phyloP scores from a whole-genome alignment of 106 monocot genomes.

The Ottelia alismoides region DNA sequence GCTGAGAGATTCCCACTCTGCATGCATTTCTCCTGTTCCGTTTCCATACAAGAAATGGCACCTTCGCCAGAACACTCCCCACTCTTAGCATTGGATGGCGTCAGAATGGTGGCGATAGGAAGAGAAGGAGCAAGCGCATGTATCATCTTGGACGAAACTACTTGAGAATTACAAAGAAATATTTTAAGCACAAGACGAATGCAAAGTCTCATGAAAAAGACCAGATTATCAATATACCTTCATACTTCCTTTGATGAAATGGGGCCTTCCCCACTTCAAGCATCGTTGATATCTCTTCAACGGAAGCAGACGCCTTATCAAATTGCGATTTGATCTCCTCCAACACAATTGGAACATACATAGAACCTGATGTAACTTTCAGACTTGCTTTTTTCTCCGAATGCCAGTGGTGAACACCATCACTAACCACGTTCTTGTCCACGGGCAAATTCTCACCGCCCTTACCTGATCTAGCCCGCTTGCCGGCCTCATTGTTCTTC shows the following conservation, averaged over 20 bases:
- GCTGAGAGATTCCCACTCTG: not conserved
- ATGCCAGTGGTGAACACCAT: not conserved
- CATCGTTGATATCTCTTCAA: conserved; percentile 14
- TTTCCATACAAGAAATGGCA: not conserved
- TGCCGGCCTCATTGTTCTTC: not conserved
- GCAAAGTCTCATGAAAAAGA: too few relatives aligned
- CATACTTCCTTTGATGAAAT: conserved; percentile 4
- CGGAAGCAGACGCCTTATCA: conserved; percentile 15
- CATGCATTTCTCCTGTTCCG: not conserved
- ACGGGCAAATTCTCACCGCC: not conserved
- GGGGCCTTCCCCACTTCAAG: conserved; percentile 19
- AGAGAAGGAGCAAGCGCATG: not conserved
- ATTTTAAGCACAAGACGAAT: too few relatives aligned
- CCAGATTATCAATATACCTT: too few relatives aligned
- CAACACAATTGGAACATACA: conserved; percentile 4
- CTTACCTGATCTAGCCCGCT: not conserved
- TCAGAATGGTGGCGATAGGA: not conserved
- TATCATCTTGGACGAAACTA: conserved; percentile 2
- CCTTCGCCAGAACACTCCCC: not conserved
- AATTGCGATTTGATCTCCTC: conserved; percentile 24
- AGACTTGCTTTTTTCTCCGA: not conserved
- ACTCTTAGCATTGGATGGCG: not conserved
- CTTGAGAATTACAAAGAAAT: too few relatives aligned
- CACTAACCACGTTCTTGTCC: not conserved
- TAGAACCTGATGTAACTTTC: conserved; percentile 7